Conservation (phyloP, 306 rosid species). For the Acacia acuminata region DNA sequence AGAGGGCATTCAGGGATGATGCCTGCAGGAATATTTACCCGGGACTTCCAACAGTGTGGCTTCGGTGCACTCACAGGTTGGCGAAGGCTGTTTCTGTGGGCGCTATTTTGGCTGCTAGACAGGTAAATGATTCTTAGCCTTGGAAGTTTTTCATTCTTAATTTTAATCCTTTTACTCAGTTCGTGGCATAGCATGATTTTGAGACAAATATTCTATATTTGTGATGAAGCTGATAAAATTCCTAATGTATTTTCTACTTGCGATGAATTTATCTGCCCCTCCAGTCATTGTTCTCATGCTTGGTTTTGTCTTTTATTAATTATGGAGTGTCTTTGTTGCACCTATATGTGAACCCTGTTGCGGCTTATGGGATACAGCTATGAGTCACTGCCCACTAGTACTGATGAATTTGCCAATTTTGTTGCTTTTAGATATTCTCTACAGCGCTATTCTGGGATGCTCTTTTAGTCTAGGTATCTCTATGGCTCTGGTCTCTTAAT, state of each 20-base stretch:
- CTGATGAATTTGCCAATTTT: background rate
- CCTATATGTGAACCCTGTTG: background rate
- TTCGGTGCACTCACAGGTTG: slow-evolving; percentile 78
- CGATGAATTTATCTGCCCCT: background rate
- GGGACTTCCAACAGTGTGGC: slow-evolving; percentile 77
- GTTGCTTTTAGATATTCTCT: background rate
- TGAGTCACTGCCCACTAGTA: background rate
- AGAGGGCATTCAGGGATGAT: slow-evolving; percentile 77
- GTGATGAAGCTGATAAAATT: background rate
- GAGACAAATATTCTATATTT: background rate
- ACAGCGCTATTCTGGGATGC: background rate
- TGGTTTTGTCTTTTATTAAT: background rate
- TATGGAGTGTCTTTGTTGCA: background rate
- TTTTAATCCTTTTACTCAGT: background rate
- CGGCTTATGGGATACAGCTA: background rate
- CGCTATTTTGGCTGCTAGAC: slow-evolving; percentile 65
- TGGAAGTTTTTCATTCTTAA: background rate
- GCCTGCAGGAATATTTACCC: slow-evolving; percentile 91
- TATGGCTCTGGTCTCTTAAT: background rate
- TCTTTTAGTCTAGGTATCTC: background rate
- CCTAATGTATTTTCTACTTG: background rate
- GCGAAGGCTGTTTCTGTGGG: slow-evolving; percentile 80
- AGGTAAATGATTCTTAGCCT: slow-evolving; percentile 46
- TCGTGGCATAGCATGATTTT: background rate
- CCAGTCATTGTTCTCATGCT: background rate